Conservation (phyloP, 2,329 filamentous ascomycete genomes). For the Trichoderma arundinaceum region DNA sequence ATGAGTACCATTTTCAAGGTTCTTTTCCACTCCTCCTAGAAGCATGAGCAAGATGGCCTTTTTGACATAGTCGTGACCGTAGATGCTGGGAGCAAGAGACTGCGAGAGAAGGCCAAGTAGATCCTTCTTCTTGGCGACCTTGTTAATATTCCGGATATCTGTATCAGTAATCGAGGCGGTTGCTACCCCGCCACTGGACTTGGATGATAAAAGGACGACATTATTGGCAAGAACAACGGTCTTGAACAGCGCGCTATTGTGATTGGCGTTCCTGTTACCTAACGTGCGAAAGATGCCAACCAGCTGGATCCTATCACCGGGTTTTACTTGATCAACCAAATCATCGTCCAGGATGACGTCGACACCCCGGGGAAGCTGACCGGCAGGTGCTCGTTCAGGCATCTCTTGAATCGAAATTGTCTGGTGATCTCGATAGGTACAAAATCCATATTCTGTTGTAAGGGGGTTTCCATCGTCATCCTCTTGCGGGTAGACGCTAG, state of each 20-base stretch:
- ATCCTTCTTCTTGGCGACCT: constrained; percentile 91
- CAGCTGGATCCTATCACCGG: constrained; percentile 92
- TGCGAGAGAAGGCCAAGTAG: constrained; percentile 92
- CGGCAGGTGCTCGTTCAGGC: constrained; percentile 94
- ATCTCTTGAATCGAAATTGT: constrained; percentile 99
- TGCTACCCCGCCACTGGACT: constrained; percentile 92
- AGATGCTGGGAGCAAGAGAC: constrained; percentile 94
- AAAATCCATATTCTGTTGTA: constrained; percentile 94
- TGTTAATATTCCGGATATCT: constrained; percentile 98
- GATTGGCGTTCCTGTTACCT: constrained; percentile 89
- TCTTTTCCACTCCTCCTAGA: constrained; percentile 96
- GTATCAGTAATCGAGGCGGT: constrained; percentile 92
- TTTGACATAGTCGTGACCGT: constrained; percentile 96
- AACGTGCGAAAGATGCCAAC: constrained; percentile 96
- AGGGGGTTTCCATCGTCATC: constrained; percentile 92
- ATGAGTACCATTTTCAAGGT: constrained; percentile 96
- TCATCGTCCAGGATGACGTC: constrained; percentile 98
- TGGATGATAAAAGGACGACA: constrained; percentile 90
- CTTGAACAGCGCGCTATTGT: constrained; percentile 92
- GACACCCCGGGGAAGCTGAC: constrained; percentile 91
- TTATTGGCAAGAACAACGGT: constrained; percentile 95
- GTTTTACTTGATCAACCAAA: constrained; percentile 91
- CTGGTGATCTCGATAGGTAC: constrained; percentile 94
- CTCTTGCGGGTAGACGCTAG: constrained; percentile 91
- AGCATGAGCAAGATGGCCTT: constrained; percentile 96